Evolutionary conservation across 495 filamentous ascomycete species (phyloP).

Genomic region (Penicillium herquei): DNA sequence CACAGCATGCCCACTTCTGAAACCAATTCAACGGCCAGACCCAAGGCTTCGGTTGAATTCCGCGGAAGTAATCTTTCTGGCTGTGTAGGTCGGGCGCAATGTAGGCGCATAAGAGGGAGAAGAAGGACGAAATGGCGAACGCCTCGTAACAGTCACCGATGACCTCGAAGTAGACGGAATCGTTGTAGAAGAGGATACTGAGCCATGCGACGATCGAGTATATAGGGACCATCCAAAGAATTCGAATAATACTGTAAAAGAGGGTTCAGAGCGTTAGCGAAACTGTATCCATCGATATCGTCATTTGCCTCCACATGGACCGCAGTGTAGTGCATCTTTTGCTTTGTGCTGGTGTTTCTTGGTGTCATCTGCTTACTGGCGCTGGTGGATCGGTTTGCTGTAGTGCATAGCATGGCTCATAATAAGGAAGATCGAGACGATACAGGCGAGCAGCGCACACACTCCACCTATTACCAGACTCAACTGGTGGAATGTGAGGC

Average conservation of each 20-base stretch:
- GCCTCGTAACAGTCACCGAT: slow-evolving; percentile 88
- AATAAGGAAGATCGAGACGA: slow-evolving; percentile 55
- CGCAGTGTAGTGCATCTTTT: background rate
- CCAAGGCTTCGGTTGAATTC: slow-evolving; percentile 67
- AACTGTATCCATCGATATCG: background rate
- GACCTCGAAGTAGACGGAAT: slow-evolving; percentile 80
- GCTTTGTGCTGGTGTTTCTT: background rate
- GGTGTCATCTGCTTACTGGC: slow-evolving; percentile 59
- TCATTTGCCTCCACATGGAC: background rate
- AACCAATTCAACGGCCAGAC: slow-evolving; percentile 67
- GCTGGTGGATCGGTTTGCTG: slow-evolving; percentile 77
- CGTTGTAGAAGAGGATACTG: slow-evolving; percentile 71
- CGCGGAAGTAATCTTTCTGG: slow-evolving; percentile 86
- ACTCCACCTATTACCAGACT: slow-evolving; percentile 47
- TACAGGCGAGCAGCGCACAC: slow-evolving; percentile 44
- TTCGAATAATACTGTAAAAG: slow-evolving; percentile 76
- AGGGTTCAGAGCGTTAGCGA: background rate
- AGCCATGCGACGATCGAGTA: slow-evolving; percentile 80
- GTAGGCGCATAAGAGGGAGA: slow-evolving; percentile 83
- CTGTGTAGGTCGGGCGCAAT: slow-evolving; percentile 75
- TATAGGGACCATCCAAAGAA: slow-evolving; percentile 87
- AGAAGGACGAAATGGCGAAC: slow-evolving; percentile 88
- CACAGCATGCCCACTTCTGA: slow-evolving; percentile 64
- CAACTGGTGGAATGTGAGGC: slow-evolving; percentile 48
- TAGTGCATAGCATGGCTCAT: slow-evolving; percentile 79